These are phyloP conservation scores for Bipolaris bicolor DNA, from an alignment of 2,329 filamentous ascomycete species.

Conservation along the genomic window DNA sequence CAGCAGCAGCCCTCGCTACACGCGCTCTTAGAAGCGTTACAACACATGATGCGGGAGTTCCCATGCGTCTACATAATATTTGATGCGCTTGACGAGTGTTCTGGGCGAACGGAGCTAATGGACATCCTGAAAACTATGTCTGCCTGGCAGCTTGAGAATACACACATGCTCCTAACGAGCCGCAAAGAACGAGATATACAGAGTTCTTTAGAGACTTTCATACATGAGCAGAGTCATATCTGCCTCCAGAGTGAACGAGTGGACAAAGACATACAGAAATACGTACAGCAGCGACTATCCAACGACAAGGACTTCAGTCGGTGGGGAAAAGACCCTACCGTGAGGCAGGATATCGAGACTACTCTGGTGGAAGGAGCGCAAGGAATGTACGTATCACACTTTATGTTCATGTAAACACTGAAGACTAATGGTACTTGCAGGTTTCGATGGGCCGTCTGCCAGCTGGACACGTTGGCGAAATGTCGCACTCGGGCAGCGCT, in stretches of 20 bases:
- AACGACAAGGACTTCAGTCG: constrained; percentile 33
- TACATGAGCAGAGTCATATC: constrained; percentile 21
- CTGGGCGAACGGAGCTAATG: constrained; percentile 29
- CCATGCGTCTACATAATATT: constrained; percentile 28
- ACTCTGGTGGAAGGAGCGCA: constrained; percentile 29
- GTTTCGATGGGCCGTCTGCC: constrained; percentile 38
- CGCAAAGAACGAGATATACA: constrained; percentile 38
- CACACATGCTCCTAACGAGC: constrained; percentile 40
- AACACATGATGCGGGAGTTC: constrained; percentile 34
- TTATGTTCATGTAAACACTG: background rate
- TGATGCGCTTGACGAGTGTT: constrained; percentile 42
- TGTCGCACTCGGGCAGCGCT: constrained; percentile 30
- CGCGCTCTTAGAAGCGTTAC: constrained; percentile 27
- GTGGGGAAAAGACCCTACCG: constrained; percentile 30
- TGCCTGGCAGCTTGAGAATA: constrained; percentile 28
- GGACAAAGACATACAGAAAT: constrained; percentile 37
- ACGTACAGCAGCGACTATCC: constrained; percentile 44
- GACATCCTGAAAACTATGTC: constrained; percentile 25
- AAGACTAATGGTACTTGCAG: constrained; percentile 18
- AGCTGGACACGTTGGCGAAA: constrained; percentile 30
- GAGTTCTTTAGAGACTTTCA: constrained; percentile 18
- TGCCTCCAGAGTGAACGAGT: constrained; percentile 33
- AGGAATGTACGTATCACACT: constrained; percentile 27
- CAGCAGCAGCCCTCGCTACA: constrained; percentile 28
- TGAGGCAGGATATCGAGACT: constrained; percentile 36